Evolutionary conservation across 75 land plant species (phyloP).

Genomic region (Pinus tabuliformis): DNA sequence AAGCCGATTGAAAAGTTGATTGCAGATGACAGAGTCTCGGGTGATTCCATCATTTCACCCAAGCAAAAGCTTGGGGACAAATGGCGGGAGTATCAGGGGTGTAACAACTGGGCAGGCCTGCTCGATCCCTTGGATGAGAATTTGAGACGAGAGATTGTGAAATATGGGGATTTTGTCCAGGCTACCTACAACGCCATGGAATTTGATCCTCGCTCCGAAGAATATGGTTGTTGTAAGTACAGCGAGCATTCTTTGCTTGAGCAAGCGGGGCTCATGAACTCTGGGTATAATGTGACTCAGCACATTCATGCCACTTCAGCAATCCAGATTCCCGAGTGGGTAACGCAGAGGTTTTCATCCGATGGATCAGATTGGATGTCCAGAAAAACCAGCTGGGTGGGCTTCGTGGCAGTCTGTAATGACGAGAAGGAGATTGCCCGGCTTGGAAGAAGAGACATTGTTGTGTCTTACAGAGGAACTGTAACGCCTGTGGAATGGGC

Average conservation of each 20-base stretch:
- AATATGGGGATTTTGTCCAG: not conserved
- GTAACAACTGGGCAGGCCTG: slow-evolving; percentile 51
- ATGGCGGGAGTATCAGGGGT: slow-evolving; percentile 54
- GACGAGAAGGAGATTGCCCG: slow-evolving; percentile 38
- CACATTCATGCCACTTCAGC: slow-evolving; percentile 61
- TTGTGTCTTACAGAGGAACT: slow-evolving; percentile 74
- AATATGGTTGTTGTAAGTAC: slow-evolving; percentile 18
- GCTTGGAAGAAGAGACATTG: slow-evolving; percentile 69
- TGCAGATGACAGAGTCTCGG: too few species aligned
- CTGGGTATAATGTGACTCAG: slow-evolving; percentile 38
- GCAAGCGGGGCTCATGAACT: slow-evolving; percentile 32
- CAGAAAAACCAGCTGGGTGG: slow-evolving; percentile 65
- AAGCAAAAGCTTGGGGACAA: slow-evolving; percentile 6
- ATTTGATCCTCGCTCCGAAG: slow-evolving; percentile 26
- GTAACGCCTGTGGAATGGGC: slow-evolving; percentile 79
- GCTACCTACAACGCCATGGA: slow-evolving; percentile 47
- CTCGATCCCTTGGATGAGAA: slow-evolving; percentile 61
- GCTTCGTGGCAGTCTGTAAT: slow-evolving; percentile 70
- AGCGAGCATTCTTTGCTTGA: not conserved
- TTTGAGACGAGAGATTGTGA: slow-evolving; percentile 45
- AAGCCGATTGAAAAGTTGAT: too few species aligned
- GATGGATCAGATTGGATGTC: slow-evolving; percentile 19
- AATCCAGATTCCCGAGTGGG: slow-evolving; percentile 42
- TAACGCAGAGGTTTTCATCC: slow-evolving; percentile 5
- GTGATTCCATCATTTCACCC: too few species aligned